Percentiles rank a stretch among this genome's conserved stretches.
phyloP scores from a whole-genome alignment of 805 yeast species.

The Lipomyces starkeyi region DNA sequence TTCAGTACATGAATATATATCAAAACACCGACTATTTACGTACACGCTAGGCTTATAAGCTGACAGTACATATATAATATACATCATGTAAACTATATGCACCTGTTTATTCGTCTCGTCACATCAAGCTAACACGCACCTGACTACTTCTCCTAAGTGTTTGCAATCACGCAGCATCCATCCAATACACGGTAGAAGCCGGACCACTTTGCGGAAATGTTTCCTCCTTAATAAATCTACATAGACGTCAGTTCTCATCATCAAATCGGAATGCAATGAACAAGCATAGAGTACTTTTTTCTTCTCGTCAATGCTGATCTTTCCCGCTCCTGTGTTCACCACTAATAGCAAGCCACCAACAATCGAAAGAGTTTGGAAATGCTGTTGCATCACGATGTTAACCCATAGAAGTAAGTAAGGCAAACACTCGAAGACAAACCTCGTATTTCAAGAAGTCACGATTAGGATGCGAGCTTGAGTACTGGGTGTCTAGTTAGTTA shows the following conservation, averaged over 20 bases:
- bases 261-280: neutral
- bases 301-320: conserved; percentile 90
- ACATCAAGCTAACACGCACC: neutral
- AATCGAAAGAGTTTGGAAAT: conserved; percentile 91
- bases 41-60: neutral
- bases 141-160: neutral
- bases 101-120: neutral
- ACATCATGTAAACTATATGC: neutral
- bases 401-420: neutral
- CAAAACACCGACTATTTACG: neutral
- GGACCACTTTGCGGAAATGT: neutral
- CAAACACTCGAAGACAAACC: conserved; percentile 14
- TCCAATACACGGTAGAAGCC: neutral
- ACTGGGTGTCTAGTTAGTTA: conserved; percentile 36
- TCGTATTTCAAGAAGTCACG: conserved; percentile 92
- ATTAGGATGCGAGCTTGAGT: conserved; percentile 69
- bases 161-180: neutral
- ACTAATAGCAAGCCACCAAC: conserved; percentile 92
- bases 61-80: neutral
- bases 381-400: conserved; percentile 44
- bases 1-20: neutral
- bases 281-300: conserved; percentile 69
- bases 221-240: neutral
- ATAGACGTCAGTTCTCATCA: neutral
- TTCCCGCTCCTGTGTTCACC: conserved; percentile 96